Evolutionary conservation across 1,284 basidiomycete species (phyloP).

Genomic region (Cutaneotrichosporon sp.): DNA sequence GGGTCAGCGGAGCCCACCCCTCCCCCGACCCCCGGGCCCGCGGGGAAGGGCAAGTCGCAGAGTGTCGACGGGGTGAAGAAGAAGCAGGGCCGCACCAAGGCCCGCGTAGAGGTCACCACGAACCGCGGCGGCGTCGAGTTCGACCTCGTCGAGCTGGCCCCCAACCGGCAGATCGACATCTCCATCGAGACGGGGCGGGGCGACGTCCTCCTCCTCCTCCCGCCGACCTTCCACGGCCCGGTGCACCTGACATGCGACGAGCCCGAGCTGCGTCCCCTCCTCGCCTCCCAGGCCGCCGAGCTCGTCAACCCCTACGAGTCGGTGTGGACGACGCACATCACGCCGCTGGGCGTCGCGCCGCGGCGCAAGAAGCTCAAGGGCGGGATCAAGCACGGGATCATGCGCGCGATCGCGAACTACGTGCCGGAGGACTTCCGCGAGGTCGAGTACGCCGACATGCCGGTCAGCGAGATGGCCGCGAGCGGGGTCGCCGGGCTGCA

Average conservation of each 20-base stretch:
- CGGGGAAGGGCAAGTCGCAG: neutral
- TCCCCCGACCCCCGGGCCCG: neutral
- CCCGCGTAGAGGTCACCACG: slow-evolving; percentile 37
- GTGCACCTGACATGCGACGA: slow-evolving; percentile 22
- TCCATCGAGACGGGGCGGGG: slow-evolving; percentile 40
- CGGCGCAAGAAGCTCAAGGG: neutral
- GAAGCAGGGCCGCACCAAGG: slow-evolving; percentile 39
- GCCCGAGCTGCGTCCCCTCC: slow-evolving; percentile 26
- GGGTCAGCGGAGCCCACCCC: slow-evolving; percentile 7
- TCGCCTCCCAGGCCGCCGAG: slow-evolving; percentile 23
- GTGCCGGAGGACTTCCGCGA: slow-evolving; percentile 34
- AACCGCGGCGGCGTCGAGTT: slow-evolving; percentile 40
- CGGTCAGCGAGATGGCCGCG: too few species aligned
- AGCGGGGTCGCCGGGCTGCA: slow-evolving; percentile 28
- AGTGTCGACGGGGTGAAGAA: slow-evolving; percentile 23
- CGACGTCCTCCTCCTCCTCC: slow-evolving; percentile 45
- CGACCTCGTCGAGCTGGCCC: slow-evolving; percentile 43
- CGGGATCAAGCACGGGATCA: slow-evolving; percentile 25
- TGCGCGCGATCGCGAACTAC: slow-evolving; percentile 28
- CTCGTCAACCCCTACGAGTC: slow-evolving; percentile 34
- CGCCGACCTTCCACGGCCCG: slow-evolving; percentile 39
- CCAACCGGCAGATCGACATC: slow-evolving; percentile 21
- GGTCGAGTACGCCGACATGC: slow-evolving; percentile 36
- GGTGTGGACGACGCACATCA: slow-evolving; percentile 38
- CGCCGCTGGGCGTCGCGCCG: slow-evolving; percentile 24